A percentile compares a stretch with the other conserved stretches of the same genome.
These are phyloP conservation scores for Croton setiger DNA, from an alignment of 441 rosid species.

Conservation along the genomic window DNA sequence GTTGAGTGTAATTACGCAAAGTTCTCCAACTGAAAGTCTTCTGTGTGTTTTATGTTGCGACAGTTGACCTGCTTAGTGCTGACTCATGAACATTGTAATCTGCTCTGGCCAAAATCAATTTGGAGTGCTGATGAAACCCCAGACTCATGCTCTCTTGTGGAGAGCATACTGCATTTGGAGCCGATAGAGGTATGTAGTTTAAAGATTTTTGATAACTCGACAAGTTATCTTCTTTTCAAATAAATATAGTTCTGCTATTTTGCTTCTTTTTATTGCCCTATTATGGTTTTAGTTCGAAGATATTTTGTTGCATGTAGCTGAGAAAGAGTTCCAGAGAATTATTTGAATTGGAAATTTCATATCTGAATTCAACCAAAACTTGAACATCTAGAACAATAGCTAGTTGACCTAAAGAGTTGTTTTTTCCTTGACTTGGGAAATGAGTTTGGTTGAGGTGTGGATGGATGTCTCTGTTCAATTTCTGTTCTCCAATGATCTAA, in stretches of 20 bases:
- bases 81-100: constrained; percentile 53
- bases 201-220: not conserved
- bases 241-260: not conserved
- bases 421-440: no score
- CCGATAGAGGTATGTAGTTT: constrained; percentile 64
- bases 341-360: not conserved
- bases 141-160: constrained; percentile 61
- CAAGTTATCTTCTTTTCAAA: not conserved
- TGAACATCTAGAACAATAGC: not conserved
- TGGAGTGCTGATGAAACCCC: constrained; percentile 76
- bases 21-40: not conserved
- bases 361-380: not conserved
- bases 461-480: not conserved
- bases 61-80: constrained; percentile 83
- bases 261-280: not conserved
- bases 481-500: not conserved
- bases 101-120: constrained; percentile 74
- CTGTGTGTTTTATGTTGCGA: constrained; percentile 13
- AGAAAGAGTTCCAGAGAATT: not conserved
- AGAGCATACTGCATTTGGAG: constrained; percentile 79
- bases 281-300: not conserved
- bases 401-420: not conserved
- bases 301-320: not conserved
- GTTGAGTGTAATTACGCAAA: not conserved
- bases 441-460: not conserved